Evolutionary conservation across 257 asterid species (phyloP), one percentile per base, ranked within the genome.

Genomic region (Penstemon barbatus): DNA sequence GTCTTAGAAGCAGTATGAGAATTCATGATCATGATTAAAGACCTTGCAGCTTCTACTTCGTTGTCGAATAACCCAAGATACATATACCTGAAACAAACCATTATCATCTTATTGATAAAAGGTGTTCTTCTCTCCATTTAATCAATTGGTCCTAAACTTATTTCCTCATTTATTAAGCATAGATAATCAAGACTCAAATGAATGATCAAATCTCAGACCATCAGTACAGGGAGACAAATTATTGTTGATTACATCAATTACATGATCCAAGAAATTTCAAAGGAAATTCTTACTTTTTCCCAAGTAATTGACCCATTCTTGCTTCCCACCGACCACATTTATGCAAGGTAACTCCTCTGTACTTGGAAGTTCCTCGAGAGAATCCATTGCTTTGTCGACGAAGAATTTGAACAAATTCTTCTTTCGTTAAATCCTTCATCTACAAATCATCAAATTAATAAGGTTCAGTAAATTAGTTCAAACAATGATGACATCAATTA

Each of bases 311-410:
- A 41, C 87, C 88, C 92, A 85, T 84, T 63, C 87, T 71, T 49
- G 95, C 89, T 61, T 89, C 96, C 95, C 95, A 83, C 39, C 80
- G 86, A 38, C 87, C 92, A 60, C 84, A 82, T 72, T 86, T 86
- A 78, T 81, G 91, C 74, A 81, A 81, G 15, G 89, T 82, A 25
- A 87, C 90, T 13, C 91, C 95, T 74, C 88, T 77, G 81, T 82
- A 84, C 82, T 90, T 87, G 4, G 95, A 85, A 81, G 76, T 87
- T 12, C 91, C 89, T 51, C 95, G 78, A 61, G 92, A 79, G 70
- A 81, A 83, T 19, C 87, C 89, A 8, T 75, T 81, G 81, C 92
- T 83, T 51, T 83, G 87, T 15, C 92, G 73, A 6, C 92, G 82
- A 11, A 86, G 50, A 51, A 63, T 72, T 25, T 81, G 92, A 49